Percentiles rank a stretch among this genome's conserved stretches.
Conservation (phyloP, 768 basidiomycete genomes). For the Mycena filopes region DNA sequence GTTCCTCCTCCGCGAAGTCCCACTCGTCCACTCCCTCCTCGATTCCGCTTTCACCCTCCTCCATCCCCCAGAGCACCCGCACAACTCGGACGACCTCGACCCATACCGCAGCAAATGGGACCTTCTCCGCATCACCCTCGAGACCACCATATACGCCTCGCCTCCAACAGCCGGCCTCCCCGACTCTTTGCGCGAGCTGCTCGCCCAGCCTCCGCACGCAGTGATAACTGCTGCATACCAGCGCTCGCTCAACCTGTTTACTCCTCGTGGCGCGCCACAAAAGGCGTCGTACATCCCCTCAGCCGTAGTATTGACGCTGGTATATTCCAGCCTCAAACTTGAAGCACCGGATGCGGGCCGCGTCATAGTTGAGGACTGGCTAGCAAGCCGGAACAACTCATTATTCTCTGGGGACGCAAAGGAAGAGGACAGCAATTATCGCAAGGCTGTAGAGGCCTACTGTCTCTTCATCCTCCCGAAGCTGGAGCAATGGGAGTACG, state of each 20-base stretch:
- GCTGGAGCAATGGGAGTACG: slow-evolving; percentile 84
- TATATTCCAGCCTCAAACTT: slow-evolving; percentile 75
- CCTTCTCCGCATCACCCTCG: slow-evolving; percentile 84
- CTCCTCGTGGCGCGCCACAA: slow-evolving; percentile 51
- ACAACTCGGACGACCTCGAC: slow-evolving; percentile 53
- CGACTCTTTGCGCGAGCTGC: slow-evolving; percentile 58
- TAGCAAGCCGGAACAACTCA: slow-evolving; percentile 64
- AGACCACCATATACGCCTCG: slow-evolving; percentile 76
- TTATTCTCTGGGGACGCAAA: slow-evolving; percentile 36
- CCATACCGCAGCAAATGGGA: slow-evolving; percentile 85
- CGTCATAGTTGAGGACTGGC: slow-evolving; percentile 82
- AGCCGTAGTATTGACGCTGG: slow-evolving; percentile 75
- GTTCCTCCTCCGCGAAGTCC: slow-evolving; percentile 78
- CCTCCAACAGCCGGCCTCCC: slow-evolving; percentile 63
- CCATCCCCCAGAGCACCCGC: slow-evolving; percentile 45
- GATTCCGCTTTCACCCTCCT: slow-evolving; percentile 76
- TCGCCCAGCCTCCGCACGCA: slow-evolving; percentile 67
- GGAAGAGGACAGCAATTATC: slow-evolving; percentile 66
- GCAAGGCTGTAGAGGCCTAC: slow-evolving; percentile 81
- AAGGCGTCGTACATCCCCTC: slow-evolving; percentile 72
- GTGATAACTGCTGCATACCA: slow-evolving; percentile 66
- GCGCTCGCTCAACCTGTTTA: slow-evolving; percentile 77
- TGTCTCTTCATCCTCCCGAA: slow-evolving; percentile 78
- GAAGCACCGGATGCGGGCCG: slow-evolving; percentile 70
- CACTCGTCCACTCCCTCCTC: slow-evolving; percentile 73